phyloP scores from a whole-genome alignment of 1,284 basidiomycete genomes.

The Fomitopsis betulina region DNA sequence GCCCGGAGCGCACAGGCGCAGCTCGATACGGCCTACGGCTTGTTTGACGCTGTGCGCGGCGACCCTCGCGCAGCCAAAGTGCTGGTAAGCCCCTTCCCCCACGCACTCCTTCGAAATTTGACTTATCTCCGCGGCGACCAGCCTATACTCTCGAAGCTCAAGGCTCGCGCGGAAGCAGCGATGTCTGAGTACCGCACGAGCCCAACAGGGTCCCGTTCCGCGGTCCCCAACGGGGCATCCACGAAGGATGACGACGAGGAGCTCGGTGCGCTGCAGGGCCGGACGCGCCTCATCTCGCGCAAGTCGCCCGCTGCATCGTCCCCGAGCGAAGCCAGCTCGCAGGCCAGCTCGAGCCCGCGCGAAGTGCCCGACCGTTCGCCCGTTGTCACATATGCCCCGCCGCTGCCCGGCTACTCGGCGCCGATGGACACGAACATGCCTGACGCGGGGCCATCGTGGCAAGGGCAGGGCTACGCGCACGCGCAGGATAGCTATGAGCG shows the following conservation, averaged over 20 bases:
- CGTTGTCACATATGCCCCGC: conserved; percentile 15
- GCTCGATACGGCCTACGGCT: conserved; percentile 53
- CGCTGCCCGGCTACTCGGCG: not conserved
- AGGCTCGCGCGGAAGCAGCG: conserved; percentile 38
- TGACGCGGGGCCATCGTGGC: not conserved
- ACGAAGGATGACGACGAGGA: conserved; percentile 61
- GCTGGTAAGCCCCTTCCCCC: conserved; percentile 38
- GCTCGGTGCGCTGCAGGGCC: conserved; percentile 52
- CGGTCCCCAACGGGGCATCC: conserved; percentile 20
- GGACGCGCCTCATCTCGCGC: conserved; percentile 56
- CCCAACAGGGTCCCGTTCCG: conserved; percentile 14
- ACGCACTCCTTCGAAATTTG: not conserved
- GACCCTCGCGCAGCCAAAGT: conserved; percentile 52
- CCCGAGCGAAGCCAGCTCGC: conserved; percentile 13
- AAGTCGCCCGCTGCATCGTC: conserved; percentile 46
- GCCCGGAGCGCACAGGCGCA: conserved; percentile 59
- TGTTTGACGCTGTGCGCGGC: conserved; percentile 51
- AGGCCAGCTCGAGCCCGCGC: conserved; percentile 15
- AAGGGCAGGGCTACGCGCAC: conserved; percentile 1
- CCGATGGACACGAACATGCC: conserved; percentile 5
- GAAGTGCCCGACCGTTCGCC: conserved; percentile 16
- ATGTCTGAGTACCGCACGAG: conserved; percentile 20
- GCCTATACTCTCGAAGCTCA: conserved; percentile 57
- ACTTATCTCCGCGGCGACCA: conserved; percentile 19
- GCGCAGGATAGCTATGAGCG: not conserved